Conservation (phyloP, 176 grass and related monocot genomes). For the Hsuehochloa calcarea region DNA sequence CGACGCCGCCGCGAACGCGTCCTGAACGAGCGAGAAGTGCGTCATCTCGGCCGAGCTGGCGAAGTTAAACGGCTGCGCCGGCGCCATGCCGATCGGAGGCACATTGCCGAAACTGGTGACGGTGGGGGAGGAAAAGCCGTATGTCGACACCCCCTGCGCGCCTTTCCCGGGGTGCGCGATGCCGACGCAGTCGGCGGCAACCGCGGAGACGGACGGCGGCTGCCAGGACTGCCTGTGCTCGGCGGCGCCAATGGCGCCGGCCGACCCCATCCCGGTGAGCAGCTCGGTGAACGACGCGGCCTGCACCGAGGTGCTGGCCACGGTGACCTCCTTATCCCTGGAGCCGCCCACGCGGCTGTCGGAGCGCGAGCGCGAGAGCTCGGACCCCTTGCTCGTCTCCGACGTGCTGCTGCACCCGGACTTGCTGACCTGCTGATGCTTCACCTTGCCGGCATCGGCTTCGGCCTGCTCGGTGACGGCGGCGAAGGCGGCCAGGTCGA, state of each 20-base stretch:
- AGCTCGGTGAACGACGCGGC: slow-evolving; percentile 75
- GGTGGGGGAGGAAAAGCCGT: slow-evolving; percentile 11
- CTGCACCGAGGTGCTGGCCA: slow-evolving; percentile 34
- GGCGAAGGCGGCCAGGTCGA: slow-evolving; percentile 42
- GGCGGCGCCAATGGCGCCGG: slow-evolving; percentile 24
- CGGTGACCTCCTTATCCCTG: slow-evolving; percentile 59
- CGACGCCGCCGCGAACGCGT: slow-evolving; percentile 19
- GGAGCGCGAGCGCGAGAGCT: slow-evolving; percentile 71
- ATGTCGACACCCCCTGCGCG: slow-evolving; percentile 13
- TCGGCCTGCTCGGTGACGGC: slow-evolving; percentile 19
- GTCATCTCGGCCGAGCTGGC: slow-evolving; percentile 49
- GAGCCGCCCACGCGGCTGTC: slow-evolving; percentile 45
- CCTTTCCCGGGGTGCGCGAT: slow-evolving; percentile 2
- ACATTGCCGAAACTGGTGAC: slow-evolving; percentile 40
- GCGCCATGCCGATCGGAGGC: slow-evolving; percentile 35
- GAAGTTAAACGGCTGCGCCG: slow-evolving; percentile 42
- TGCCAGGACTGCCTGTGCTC: slow-evolving; percentile 31
- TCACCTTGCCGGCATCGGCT: slow-evolving; percentile 15
- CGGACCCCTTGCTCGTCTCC: slow-evolving; percentile 84
- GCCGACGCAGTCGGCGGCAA: slow-evolving; percentile 32
- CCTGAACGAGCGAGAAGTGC: slow-evolving; percentile 60
- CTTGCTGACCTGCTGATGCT: slow-evolving; percentile 49
- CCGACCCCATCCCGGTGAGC: slow-evolving; percentile 47
- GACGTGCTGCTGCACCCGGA: slow-evolving; percentile 74
- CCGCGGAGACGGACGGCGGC: slow-evolving; percentile 1